Evolutionary conservation across 768 basidiomycete species (phyloP), one percentile per base, ranked within the genome.

Genomic region (Auricularia cornea): DNA sequence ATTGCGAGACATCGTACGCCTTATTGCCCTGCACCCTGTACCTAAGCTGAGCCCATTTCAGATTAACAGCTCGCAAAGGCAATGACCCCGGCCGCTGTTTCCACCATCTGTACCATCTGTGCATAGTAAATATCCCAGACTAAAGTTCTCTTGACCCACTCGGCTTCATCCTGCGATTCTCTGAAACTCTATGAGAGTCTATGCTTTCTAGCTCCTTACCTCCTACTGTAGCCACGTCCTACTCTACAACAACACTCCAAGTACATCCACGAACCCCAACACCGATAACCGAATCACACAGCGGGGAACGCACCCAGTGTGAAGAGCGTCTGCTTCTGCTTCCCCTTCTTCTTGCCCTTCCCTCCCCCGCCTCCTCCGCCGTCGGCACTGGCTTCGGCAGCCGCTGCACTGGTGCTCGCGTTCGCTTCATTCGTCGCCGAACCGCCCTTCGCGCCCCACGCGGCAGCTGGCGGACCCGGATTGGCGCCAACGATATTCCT

Each of bases 261-360:
- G 35, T n/a, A n/a, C n/a, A n/a, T n/a, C n/a, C n/a, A n/a, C n/a
- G n/a, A n/a, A n/a, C n/a, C n/a, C n/a, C n/a, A n/a, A n/a, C n/a
- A n/a, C n/a, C n/a, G n/a, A n/a, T n/a, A n/a, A n/a, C n/a, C n/a
- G n/a, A n/a, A 38, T 48, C 44, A 48, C 16, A 23, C 44, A 48
- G n/a, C n/a, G n/a, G 81, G 81, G 68, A 81, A 82, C 18, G 80
- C 76, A 10, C 84, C 83, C 44, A 85, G 64, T 26, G 79, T 92
- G 69, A 93, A 94, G 66, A 94, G 73, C 10, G 85, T 92, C 79
- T 93, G 89, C 75, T 93, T 93, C 72, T 85, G 84, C 73, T 92
- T 92, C 1, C 85, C 85, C 70, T 92, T 94, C 0, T 83, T 82
- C 74, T 90, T 92, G 80, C 66, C 63, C 18, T 28, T 38, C 23